Evolutionary conservation across 108 stramenopile species (phyloP).

Genomic region (Pseudonitzschia multiseries): DNA sequence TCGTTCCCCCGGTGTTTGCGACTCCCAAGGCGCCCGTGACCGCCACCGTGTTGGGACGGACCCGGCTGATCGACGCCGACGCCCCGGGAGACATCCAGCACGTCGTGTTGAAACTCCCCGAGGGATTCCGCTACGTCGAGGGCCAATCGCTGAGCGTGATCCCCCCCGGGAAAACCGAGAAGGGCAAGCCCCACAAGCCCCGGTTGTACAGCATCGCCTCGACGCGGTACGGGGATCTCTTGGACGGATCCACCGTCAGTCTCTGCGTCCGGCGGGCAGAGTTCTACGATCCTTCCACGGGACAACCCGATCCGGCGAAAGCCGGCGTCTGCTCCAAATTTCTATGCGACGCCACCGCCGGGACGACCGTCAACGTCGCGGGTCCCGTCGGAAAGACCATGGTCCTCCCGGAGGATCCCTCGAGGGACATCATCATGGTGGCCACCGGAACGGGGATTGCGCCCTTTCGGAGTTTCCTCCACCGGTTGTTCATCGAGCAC

Average conservation of each 20-base stretch:
- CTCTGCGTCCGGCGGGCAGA: constrained; percentile 88
- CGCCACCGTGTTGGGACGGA: constrained; percentile 72
- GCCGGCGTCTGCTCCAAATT: constrained; percentile 79
- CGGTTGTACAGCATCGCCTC: constrained; percentile 86
- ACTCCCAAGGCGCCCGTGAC: constrained; percentile 67
- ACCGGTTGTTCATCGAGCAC: constrained; percentile 82
- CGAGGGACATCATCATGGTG: constrained; percentile 82
- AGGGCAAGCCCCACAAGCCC: constrained; percentile 68
- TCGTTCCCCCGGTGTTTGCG: constrained; percentile 63
- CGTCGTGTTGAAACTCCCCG: constrained; percentile 63
- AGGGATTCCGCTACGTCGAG: constrained; percentile 85
- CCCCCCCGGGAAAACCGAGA: constrained; percentile 62
- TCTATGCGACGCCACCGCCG: constrained; percentile 65
- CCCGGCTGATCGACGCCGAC: constrained; percentile 61
- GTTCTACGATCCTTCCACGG: constrained; percentile 67
- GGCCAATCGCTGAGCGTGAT: constrained; percentile 83
- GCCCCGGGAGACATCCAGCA: constrained; percentile 90
- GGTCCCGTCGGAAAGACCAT: constrained; percentile 90
- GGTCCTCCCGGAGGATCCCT: constrained; percentile 73
- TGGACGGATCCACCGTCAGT: constrained; percentile 76
- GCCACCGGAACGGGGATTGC: constrained; percentile 91
- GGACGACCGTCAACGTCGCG: constrained; percentile 63
- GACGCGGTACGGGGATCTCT: constrained; percentile 82
- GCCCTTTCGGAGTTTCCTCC: constrained; percentile 83
- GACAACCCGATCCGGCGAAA: constrained; percentile 59